Conservation (phyloP, 495 filamentous ascomycete genomes). For the Filosporella fistucella region DNA sequence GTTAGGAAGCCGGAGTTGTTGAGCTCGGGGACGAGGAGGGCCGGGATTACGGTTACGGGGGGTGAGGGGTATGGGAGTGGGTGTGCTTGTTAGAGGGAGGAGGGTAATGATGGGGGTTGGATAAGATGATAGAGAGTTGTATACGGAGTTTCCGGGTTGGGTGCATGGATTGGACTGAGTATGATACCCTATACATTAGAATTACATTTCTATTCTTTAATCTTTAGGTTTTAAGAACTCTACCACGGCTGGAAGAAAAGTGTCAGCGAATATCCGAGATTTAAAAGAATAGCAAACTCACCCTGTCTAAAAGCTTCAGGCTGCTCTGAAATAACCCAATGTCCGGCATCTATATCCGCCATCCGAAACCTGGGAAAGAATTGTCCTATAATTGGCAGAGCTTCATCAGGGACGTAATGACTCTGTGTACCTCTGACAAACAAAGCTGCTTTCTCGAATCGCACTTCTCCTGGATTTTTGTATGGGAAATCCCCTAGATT, state of each 20-base stretch:
- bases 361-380: slow-evolving; percentile 86
- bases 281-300: slow-evolving; percentile 41
- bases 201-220: slow-evolving; percentile 41
- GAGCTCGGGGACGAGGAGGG: slow-evolving; percentile 1
- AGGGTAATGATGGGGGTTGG: neutral
- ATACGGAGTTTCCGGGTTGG: slow-evolving; percentile 2
- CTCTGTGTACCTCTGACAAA: slow-evolving; percentile 82
- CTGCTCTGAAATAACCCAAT: slow-evolving; percentile 94
- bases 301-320: slow-evolving; percentile 81
- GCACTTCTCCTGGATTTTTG: slow-evolving; percentile 50
- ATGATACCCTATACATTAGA: slow-evolving; percentile 23
- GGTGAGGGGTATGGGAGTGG: slow-evolving; percentile 10
- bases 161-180: neutral
- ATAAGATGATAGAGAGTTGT: slow-evolving; percentile 6
- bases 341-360: slow-evolving; percentile 79
- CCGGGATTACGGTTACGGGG: slow-evolving; percentile 12
- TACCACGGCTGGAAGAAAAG: slow-evolving; percentile 45
- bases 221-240: slow-evolving; percentile 60
- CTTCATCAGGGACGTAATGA: slow-evolving; percentile 81
- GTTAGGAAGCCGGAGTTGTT: slow-evolving; percentile 34
- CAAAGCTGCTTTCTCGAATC: slow-evolving; percentile 73
- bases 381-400: slow-evolving; percentile 77
- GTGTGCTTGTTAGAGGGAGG: slow-evolving; percentile 27
- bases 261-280: too few species aligned
- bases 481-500: slow-evolving; percentile 86